phyloP scores from a whole-genome alignment of 2,329 filamentous ascomycete genomes.

The Pochonia chlamydosporia region DNA sequence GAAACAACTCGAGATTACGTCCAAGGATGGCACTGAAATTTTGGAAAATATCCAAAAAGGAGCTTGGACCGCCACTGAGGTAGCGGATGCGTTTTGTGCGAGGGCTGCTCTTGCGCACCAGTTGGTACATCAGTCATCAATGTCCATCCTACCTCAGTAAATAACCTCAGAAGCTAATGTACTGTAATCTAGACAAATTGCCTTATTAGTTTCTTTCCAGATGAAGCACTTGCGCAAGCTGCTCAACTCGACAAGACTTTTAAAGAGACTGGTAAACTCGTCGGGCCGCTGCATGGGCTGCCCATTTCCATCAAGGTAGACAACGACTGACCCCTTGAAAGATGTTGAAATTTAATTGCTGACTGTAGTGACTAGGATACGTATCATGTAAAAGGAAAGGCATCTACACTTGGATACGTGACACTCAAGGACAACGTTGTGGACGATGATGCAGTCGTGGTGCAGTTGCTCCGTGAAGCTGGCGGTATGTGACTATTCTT shows the following conservation, averaged over 20 bases:
- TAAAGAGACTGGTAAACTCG: slow-evolving; percentile 2
- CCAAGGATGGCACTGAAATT: slow-evolving; percentile 2
- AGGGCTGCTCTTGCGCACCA: slow-evolving; percentile 11
- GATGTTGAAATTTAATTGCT: neutral
- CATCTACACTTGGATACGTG: slow-evolving; percentile 51
- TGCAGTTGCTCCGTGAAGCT: slow-evolving; percentile 50
- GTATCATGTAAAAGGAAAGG: slow-evolving; percentile 40
- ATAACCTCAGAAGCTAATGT: too few species aligned
- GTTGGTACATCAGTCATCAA: neutral
- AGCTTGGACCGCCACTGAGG: slow-evolving; percentile 3
- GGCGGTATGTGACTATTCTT: slow-evolving; percentile 31
- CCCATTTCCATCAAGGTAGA: slow-evolving; percentile 34
- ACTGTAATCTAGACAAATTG: slow-evolving; percentile 7
- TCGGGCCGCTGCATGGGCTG: slow-evolving; percentile 52
- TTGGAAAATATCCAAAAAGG: neutral
- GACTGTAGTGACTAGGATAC: slow-evolving; percentile 6
- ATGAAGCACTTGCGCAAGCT: slow-evolving; percentile 8
- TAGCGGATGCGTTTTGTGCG: slow-evolving; percentile 6
- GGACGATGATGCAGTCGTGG: slow-evolving; percentile 47
- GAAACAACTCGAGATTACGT: slow-evolving; percentile 7
- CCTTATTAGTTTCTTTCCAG: slow-evolving; percentile 11
- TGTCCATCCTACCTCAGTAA: too few species aligned
- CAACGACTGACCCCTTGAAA: neutral
- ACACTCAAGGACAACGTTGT: slow-evolving; percentile 44
- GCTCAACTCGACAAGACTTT: slow-evolving; percentile 5